These are phyloP conservation scores for Neoscytalidium dimidiatum DNA, from an alignment of 2,329 filamentous ascomycete species.

Conservation along the genomic window DNA sequence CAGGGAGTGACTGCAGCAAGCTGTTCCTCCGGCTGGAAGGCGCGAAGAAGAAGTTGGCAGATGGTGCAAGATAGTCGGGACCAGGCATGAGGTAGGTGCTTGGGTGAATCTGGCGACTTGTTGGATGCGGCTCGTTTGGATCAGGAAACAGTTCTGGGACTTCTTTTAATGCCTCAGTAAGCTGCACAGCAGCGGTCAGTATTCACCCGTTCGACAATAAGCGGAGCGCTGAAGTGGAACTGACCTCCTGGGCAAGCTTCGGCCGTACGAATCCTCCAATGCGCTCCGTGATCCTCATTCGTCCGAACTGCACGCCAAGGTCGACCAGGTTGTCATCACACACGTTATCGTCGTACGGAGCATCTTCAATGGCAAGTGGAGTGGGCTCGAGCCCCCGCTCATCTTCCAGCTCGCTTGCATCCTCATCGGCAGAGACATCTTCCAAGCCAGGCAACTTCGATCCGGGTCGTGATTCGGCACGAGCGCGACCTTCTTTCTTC, in stretches of 20 bases:
- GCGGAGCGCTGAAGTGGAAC: conserved; percentile 23
- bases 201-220: neutral
- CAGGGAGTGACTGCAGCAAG: conserved; percentile 63
- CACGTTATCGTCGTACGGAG: conserved; percentile 66
- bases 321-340: conserved; percentile 72
- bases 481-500: conserved; percentile 26
- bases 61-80: conserved; percentile 66
- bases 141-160: conserved; percentile 25
- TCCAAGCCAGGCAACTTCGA: conserved; percentile 36
- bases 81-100: conserved; percentile 63
- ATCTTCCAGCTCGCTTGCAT: conserved; percentile 53
- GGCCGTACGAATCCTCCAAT: conserved; percentile 73
- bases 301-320: conserved; percentile 70
- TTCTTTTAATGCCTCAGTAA: conserved; percentile 33
- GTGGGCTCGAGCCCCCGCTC: conserved; percentile 63
- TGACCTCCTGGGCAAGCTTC: conserved; percentile 69
- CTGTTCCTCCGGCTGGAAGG: conserved; percentile 43
- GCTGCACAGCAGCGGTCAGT: conserved; percentile 26
- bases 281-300: conserved; percentile 71
- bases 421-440: conserved; percentile 58
- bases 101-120: conserved; percentile 21
- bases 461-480: conserved; percentile 21
- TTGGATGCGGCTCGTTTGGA: conserved; percentile 21
- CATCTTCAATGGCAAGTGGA: conserved; percentile 64
- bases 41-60: conserved; percentile 67